A percentile compares a stretch with the other conserved stretches of the same genome.
Conservation (phyloP, 129 eudicot genomes). For the Cynara cardunculus region DNA sequence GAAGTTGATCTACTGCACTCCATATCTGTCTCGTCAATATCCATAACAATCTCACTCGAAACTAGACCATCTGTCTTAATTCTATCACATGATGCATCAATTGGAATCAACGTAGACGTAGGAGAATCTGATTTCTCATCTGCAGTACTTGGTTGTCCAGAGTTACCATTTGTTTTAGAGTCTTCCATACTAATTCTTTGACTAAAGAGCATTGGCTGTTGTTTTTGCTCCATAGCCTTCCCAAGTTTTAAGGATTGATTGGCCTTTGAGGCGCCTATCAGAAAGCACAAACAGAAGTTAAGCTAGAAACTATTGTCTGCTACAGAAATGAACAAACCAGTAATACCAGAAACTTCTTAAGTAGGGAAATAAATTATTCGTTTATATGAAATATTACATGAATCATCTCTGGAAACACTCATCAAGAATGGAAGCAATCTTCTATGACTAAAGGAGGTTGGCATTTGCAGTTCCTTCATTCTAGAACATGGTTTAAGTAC, state of each 20-base stretch:
- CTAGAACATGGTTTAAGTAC: constrained; percentile 58
- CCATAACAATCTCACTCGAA: constrained; percentile 13
- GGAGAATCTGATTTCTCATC: constrained; percentile 29
- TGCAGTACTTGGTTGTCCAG: constrained; percentile 2
- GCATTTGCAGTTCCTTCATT: constrained; percentile 43
- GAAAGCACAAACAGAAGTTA: constrained; percentile 3
- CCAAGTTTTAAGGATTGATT: constrained; percentile 19
- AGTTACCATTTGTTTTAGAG: constrained; percentile 6
- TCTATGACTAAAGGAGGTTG: constrained; percentile 62
- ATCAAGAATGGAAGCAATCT: constrained; percentile 68
- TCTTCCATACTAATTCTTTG: constrained; percentile 6
- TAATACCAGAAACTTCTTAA: not conserved
- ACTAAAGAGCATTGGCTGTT: constrained; percentile 8
- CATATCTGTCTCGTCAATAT: not conserved
- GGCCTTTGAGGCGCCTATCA: constrained; percentile 30
- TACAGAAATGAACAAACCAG: not conserved
- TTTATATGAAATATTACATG: constrained; percentile 28
- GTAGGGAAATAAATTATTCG: not conserved
- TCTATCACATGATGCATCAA: constrained; percentile 19
- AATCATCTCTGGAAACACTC: constrained; percentile 39
- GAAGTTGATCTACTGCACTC: constrained; percentile 14
- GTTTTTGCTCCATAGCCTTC: constrained; percentile 33
- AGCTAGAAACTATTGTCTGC: not conserved
- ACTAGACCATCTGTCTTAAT: constrained; percentile 2
- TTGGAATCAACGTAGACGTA: constrained; percentile 20